Base-by-base conservation (phyloP, 352 stramenopile genomes). In the Globisporangium solare region DNA sequence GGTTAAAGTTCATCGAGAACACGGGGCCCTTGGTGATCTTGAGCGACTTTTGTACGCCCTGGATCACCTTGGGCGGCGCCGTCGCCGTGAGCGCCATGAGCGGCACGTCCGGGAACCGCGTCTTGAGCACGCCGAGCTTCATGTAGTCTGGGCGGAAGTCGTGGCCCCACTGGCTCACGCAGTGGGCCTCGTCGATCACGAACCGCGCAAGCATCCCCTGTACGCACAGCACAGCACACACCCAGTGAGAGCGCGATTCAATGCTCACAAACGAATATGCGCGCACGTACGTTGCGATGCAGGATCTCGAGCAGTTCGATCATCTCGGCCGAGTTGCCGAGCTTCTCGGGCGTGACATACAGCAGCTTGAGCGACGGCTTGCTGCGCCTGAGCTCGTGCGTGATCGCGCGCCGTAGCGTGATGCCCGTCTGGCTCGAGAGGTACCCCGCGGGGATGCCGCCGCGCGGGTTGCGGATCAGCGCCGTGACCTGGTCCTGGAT, bases 261-360 rank as follows among this genome's bases (percentile, higher is more conserved):
- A n/a, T n/a, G n/a, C n/a, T n/a, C n/a, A n/a, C n/a, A n/a, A n/a
- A n/a, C n/a, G n/a, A n/a, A n/a, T n/a, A n/a, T n/a, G n/a, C n/a
- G n/a, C n/a, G n/a, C 13, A 69, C 61, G 39, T 50, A 83, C 73
- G 20, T 83, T 80, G 15, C 49, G 42, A 47, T 83, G 66, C 27
- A 84, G 58, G 41, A 71, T 65, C 45, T 89, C 61, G 20, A 92
- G 53, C 49, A 89, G 47, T 1, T 84, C 68, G 60, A 86, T 79
- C 79, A 92, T 89, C 55, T 92, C 77, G 5, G 51, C 58, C 17
- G 77, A 89, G 60, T 86, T 89, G 43, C 70, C 66, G 22, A 98
- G 80, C 73, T 97, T 97, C 70, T 99, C 96, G 0, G 96, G 94
- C n/a, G 96, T 98, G 10, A 98, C 81, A 67, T 98, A 97, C 18